Conservation (phyloP, 148 eudicot genomes). For the Persicaria tinctoria region DNA sequence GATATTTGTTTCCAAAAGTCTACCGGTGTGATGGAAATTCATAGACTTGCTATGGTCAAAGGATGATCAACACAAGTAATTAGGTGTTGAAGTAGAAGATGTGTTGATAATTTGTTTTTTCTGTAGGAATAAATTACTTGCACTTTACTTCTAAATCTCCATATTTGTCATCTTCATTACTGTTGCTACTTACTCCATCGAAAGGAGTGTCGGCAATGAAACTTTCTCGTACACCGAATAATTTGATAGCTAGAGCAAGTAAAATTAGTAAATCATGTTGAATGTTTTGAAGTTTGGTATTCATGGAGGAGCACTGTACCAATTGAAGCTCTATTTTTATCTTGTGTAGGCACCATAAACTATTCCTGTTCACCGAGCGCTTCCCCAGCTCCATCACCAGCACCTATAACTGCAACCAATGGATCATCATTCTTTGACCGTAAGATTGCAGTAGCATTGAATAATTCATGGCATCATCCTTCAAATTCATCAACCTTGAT, state of each 20-base stretch:
- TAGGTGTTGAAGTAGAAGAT: not conserved
- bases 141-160: not conserved
- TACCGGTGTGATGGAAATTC: not conserved
- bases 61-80: not conserved
- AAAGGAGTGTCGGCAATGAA: not conserved
- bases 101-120: not conserved
- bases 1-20: not conserved
- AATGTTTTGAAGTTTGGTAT: not conserved
- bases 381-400: slow-evolving; percentile 5
- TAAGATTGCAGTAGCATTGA: not conserved
- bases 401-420: slow-evolving; percentile 1
- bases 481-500: not conserved
- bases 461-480: not conserved
- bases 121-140: not conserved
- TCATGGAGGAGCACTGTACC: not conserved
- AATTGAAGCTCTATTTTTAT: not conserved
- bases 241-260: not conserved
- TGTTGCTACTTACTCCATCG: not conserved
- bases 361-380: slow-evolving; percentile 6
- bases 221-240: not conserved
- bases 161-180: not conserved
- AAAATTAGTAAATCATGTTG: not conserved
- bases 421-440: slow-evolving; percentile 13
- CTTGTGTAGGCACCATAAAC: slow-evolving; percentile 13
- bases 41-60: not conserved